Conservation (phyloP, 139 green algal species). For the Chlamydomonas sphaeroides region DNA sequence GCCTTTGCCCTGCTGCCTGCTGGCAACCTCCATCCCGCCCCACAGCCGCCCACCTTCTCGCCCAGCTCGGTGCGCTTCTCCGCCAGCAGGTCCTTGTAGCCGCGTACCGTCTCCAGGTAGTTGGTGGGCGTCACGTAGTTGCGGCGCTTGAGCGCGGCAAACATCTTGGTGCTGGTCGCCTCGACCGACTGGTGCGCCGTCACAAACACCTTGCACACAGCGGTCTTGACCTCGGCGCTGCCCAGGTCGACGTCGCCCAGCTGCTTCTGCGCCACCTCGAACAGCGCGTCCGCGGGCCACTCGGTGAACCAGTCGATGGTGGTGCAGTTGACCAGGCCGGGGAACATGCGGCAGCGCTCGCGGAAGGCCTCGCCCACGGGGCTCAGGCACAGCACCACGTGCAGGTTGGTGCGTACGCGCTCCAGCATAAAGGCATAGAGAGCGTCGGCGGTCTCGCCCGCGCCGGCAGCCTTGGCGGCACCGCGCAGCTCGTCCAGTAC, state of each 20-base stretch:
- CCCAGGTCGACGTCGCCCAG: constrained; percentile 66
- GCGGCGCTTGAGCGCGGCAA: constrained; percentile 67
- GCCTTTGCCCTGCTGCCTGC: no score
- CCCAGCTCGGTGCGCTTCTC: constrained; percentile 77
- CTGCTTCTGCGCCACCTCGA: constrained; percentile 75
- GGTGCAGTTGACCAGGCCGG: constrained; percentile 87
- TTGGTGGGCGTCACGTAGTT: constrained; percentile 88
- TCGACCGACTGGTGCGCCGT: constrained; percentile 73
- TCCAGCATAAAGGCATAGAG: constrained; percentile 84
- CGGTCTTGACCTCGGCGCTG: constrained; percentile 64
- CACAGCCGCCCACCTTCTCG: constrained; percentile 71
- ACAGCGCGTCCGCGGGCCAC: constrained; percentile 82
- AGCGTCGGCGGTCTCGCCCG: constrained; percentile 70
- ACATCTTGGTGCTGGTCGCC: constrained; percentile 66
- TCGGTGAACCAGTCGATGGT: constrained; percentile 91
- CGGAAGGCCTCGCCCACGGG: constrained; percentile 83
- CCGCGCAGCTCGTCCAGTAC: constrained; percentile 80
- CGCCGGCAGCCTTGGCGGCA: constrained; percentile 65
- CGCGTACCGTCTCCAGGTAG: constrained; percentile 82
- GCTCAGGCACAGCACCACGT: constrained; percentile 84
- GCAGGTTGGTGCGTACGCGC: constrained; percentile 80
- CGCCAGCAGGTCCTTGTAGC: constrained; percentile 73
- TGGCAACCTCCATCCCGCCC: no score
- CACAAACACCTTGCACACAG: constrained; percentile 80
- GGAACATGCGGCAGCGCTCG: constrained; percentile 82